Evolutionary conservation across 176 grass and related monocot species (phyloP).

Genomic region (Ensete ventricosum): DNA sequence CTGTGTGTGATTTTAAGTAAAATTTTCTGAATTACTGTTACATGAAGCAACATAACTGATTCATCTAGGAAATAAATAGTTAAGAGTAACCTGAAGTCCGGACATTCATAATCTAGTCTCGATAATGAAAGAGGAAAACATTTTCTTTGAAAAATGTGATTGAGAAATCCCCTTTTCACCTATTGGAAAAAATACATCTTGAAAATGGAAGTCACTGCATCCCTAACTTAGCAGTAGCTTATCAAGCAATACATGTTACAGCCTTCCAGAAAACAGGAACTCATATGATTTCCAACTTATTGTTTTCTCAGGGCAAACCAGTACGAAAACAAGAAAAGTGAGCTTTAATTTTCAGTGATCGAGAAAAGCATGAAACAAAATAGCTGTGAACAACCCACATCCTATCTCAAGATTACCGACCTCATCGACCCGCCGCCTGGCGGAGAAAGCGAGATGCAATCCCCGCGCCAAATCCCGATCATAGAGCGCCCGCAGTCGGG

Average conservation of each 20-base stretch:
- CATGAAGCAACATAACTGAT: not conserved
- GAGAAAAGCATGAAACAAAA: not conserved
- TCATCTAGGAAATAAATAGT: not conserved
- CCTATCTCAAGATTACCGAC: not conserved
- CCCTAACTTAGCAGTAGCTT: not conserved
- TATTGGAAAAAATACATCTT: not conserved
- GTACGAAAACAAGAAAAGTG: not conserved
- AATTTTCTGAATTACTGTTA: not conserved
- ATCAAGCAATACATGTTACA: too few relatives aligned
- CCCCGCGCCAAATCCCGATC: constrained; percentile 48
- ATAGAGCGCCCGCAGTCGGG: constrained; percentile 46
- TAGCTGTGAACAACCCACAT: not conserved
- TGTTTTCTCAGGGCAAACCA: not conserved
- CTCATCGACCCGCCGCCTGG: constrained; percentile 16
- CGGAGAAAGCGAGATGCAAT: constrained; percentile 34
- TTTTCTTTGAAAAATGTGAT: not conserved
- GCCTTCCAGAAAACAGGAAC: not conserved
- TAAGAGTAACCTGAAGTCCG: not conserved
- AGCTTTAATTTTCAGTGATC: not conserved
- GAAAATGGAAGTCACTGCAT: not conserved
- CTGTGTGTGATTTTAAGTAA: not conserved
- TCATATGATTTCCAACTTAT: not conserved
- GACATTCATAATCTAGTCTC: not conserved
- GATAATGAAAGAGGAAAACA: not conserved
- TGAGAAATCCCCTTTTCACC: not conserved